A percentile compares a stretch with the other conserved stretches of the same genome.
phyloP scores from a whole-genome alignment of 2,329 filamentous ascomycete genomes.

The Nemania sp. region DNA sequence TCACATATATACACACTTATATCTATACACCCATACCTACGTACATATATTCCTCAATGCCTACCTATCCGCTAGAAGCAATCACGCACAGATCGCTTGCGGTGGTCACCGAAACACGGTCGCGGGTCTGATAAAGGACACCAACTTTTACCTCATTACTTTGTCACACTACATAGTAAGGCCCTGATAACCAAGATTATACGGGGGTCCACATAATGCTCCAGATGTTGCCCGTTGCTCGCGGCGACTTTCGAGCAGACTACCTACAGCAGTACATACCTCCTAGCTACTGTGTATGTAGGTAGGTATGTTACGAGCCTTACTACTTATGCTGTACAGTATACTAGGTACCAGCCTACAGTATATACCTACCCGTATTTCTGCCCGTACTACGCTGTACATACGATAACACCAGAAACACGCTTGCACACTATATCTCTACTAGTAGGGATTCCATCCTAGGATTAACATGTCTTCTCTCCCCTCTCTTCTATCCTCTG shows the following conservation, averaged over 20 bases:
- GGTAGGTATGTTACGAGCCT: slow-evolving; percentile 12
- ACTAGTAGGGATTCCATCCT: slow-evolving; percentile 24
- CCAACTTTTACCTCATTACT: slow-evolving; percentile 42
- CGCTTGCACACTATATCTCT: slow-evolving; percentile 10
- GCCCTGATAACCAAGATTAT: slow-evolving; percentile 35
- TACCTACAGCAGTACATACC: too few relatives aligned
- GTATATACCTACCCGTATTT: not conserved
- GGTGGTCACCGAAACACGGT: slow-evolving; percentile 26
- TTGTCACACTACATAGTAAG: slow-evolving; percentile 39
- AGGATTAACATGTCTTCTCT: slow-evolving; percentile 9
- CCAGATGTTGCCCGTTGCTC: not conserved
- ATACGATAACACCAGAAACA: slow-evolving; percentile 11
- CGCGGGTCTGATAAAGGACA: slow-evolving; percentile 38
- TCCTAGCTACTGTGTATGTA: too few relatives aligned
- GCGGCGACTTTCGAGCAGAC: slow-evolving; percentile 12
- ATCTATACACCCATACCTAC: not conserved
- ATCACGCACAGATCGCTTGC: slow-evolving; percentile 15
- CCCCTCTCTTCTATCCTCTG: slow-evolving; percentile 2
- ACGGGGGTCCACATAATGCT: slow-evolving; percentile 31
- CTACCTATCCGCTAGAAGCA: not conserved
- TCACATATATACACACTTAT: not conserved
- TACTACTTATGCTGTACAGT: not conserved
- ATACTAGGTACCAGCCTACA: too few relatives aligned
- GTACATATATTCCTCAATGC: not conserved
- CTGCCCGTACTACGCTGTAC: too few relatives aligned